A percentile compares a stretch with the other conserved stretches of the same genome.
Evolutionary conservation across 2,329 filamentous ascomycete species (phyloP).

Genomic region (Hymenoscyphus linearis): DNA sequence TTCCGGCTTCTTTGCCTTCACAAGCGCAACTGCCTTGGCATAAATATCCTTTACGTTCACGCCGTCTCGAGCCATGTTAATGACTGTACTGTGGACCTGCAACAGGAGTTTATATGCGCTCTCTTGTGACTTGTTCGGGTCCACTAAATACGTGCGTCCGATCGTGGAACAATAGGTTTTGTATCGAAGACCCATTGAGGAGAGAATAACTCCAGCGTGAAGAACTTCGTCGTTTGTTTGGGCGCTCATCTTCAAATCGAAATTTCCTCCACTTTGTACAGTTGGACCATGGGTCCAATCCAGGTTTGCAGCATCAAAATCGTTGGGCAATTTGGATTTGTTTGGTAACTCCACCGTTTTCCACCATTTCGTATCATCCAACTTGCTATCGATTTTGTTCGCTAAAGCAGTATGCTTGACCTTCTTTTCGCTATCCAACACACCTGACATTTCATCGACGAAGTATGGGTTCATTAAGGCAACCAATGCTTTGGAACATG

Average conservation of each 20-base stretch:
- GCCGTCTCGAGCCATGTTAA: slow-evolving; percentile 87
- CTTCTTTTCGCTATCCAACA: slow-evolving; percentile 95
- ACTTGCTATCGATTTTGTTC: slow-evolving; percentile 84
- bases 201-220: slow-evolving; percentile 89
- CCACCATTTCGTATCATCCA: slow-evolving; percentile 93
- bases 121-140: slow-evolving; percentile 94
- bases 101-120: slow-evolving; percentile 86
- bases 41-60: slow-evolving; percentile 86
- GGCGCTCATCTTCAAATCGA: slow-evolving; percentile 76
- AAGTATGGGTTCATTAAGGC: slow-evolving; percentile 95
- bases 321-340: slow-evolving; percentile 71
- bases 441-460: slow-evolving; percentile 94
- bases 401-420: slow-evolving; percentile 83
- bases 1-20: slow-evolving; percentile 89
- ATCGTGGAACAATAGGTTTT: slow-evolving; percentile 93
- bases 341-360: slow-evolving; percentile 66
- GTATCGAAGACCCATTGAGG: slow-evolving; percentile 86
- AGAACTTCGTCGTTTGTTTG: slow-evolving; percentile 77
- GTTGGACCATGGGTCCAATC: slow-evolving; percentile 92
- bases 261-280: slow-evolving; percentile 92
- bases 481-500: slow-evolving; percentile 88
- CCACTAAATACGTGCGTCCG: slow-evolving; percentile 89
- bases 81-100: slow-evolving; percentile 77
- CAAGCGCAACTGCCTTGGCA: slow-evolving; percentile 71
- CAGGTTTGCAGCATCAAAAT: slow-evolving; percentile 82